phyloP scores from a whole-genome alignment of 495 filamentous ascomycete species.

The Xylaria venustula region DNA sequence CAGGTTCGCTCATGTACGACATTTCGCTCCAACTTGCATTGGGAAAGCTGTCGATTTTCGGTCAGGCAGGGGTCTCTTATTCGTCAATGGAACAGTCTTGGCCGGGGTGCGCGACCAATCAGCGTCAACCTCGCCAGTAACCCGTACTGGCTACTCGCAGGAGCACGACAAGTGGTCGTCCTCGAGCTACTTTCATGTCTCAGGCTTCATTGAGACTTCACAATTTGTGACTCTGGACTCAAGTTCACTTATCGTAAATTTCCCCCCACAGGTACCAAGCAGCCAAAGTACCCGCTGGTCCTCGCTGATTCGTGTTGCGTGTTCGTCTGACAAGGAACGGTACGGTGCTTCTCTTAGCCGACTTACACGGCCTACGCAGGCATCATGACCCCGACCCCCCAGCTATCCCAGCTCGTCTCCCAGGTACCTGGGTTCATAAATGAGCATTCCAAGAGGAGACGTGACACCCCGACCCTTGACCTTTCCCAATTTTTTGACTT shows the following conservation, averaged over 20 bases:
- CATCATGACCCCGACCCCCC: conserved; percentile 28
- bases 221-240: conserved; percentile 33
- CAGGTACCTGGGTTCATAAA: conserved; percentile 34
- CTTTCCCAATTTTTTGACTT: conserved; percentile 34
- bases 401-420: conserved; percentile 34
- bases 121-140: conserved; percentile 8
- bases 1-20: conserved; percentile 23
- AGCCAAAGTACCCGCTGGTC: conserved; percentile 31
- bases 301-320: conserved; percentile 37
- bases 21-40: conserved; percentile 16
- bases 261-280: conserved; percentile 36
- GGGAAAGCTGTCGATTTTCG: conserved; percentile 17
- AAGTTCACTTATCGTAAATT: conserved; percentile 37
- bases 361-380: conserved; percentile 39
- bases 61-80: conserved; percentile 16
- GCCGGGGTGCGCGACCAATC: conserved; percentile 14
- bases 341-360: conserved; percentile 36
- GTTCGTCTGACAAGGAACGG: conserved; percentile 35
- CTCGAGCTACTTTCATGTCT: conserved; percentile 36
- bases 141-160: conserved; percentile 28
- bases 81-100: conserved; percentile 15
- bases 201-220: conserved; percentile 38
- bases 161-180: conserved; percentile 33
- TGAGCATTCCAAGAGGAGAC: conserved; percentile 26
- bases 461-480: conserved; percentile 28